Evolutionary conservation across 768 basidiomycete genomes (phyloP).

Genomic region (Exidia glandulosa): DNA sequence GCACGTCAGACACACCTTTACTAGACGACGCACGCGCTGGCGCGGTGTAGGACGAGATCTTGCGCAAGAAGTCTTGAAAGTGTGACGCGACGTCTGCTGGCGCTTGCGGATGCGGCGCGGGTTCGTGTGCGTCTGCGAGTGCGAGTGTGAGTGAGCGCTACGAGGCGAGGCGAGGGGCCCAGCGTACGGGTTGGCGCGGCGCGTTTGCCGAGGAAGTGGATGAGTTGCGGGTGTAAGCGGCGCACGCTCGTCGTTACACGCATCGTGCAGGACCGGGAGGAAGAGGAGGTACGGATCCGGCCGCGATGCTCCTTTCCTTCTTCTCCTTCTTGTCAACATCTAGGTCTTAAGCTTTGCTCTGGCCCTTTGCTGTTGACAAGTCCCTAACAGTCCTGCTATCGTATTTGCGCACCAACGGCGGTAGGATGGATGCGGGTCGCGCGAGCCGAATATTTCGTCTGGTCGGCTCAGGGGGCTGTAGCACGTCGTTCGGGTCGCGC

Average conservation of each 20-base stretch:
- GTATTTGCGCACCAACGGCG: no score
- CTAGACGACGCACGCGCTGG: background rate
- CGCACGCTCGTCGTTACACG: slow-evolving; percentile 2
- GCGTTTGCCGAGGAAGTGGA: slow-evolving; percentile 53
- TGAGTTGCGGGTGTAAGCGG: slow-evolving; percentile 46
- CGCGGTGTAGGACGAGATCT: slow-evolving; percentile 16
- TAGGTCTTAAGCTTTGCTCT: no score
- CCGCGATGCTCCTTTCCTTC: no score
- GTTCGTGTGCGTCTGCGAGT: slow-evolving; percentile 23
- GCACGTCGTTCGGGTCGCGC: no score
- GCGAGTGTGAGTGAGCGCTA: background rate
- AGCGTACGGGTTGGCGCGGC: slow-evolving; percentile 37
- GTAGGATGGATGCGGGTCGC: no score
- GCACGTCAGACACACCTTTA: no score
- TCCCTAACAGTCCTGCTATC: no score
- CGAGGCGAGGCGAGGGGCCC: background rate
- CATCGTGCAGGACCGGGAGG: background rate
- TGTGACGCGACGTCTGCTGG: slow-evolving; percentile 46
- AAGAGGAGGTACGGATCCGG: no score
- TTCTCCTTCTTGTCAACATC: no score
- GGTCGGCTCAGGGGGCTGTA: no score
- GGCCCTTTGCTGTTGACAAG: no score
- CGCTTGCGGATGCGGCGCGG: slow-evolving; percentile 54
- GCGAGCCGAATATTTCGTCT: no score
- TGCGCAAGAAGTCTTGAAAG: slow-evolving; percentile 35